phyloP scores from a whole-genome alignment of 2,329 filamentous ascomycete species.

The Paraphaeosphaeria sporulosa region DNA sequence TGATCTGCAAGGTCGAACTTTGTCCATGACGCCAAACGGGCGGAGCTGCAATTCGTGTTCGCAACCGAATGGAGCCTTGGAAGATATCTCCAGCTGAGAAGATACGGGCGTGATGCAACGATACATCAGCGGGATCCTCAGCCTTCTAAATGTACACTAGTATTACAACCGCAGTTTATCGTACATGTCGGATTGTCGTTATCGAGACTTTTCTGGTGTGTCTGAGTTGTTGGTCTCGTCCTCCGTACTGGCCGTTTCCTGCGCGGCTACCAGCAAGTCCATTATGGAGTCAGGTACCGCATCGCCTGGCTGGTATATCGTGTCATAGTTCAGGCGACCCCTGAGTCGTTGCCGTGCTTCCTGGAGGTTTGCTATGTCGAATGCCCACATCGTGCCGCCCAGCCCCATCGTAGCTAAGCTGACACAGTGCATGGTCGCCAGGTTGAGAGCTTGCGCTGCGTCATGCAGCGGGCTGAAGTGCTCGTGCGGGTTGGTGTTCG shows the following conservation, averaged over 20 bases:
- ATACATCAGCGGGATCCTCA: background rate
- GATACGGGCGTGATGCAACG: background rate
- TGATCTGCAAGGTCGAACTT: conserved; percentile 1
- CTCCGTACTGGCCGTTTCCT: conserved; percentile 58
- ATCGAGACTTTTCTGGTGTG: conserved; percentile 19
- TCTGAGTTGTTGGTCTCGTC: conserved; percentile 42
- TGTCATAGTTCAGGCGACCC: conserved; percentile 64
- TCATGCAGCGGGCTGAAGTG: conserved; percentile 71
- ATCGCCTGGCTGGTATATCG: conserved; percentile 55
- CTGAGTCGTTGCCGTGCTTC: conserved; percentile 67
- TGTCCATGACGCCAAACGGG: background rate
- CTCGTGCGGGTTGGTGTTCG: conserved; percentile 58
- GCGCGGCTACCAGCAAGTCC: conserved; percentile 49
- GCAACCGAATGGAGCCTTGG: background rate
- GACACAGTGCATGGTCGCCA: conserved; percentile 86
- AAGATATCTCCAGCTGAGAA: conserved; percentile 3
- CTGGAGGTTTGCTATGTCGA: conserved; percentile 69
- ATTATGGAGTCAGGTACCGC: conserved; percentile 34
- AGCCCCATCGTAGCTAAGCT: conserved; percentile 77
- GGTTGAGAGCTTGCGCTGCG: conserved; percentile 80
- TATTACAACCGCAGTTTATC: conserved; percentile 26
- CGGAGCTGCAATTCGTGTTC: background rate
- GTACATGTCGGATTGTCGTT: conserved; percentile 23
- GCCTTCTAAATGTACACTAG: conserved; percentile 29
- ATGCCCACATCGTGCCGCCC: conserved; percentile 77